phyloP scores from a whole-genome alignment of 2,329 filamentous ascomycete species.

The Neurospora sp. region DNA sequence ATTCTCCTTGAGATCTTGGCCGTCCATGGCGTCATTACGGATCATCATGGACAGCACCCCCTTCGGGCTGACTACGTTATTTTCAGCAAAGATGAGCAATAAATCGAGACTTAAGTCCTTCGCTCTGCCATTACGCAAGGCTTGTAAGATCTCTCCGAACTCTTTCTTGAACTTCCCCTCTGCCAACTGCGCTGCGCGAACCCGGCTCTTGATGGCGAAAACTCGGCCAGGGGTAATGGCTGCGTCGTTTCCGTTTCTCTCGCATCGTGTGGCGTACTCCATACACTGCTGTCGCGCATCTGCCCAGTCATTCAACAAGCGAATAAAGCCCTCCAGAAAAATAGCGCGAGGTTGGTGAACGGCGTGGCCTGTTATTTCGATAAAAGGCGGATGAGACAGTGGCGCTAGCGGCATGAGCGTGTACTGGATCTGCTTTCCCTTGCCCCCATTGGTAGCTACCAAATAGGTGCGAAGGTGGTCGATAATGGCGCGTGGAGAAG shows the following conservation, averaged over 20 bases:
- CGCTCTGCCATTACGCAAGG: neutral
- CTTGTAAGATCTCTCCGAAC: neutral
- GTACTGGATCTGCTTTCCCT: neutral
- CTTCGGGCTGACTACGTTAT: neutral
- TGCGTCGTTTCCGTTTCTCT: neutral
- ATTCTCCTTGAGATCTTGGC: too few species aligned
- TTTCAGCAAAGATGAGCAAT: neutral
- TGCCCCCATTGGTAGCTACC: neutral
- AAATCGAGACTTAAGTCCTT: accelerated
- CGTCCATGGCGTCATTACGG: too few species aligned
- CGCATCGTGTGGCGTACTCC: neutral
- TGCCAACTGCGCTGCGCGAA: neutral
- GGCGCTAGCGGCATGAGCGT: neutral
- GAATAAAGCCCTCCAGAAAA: neutral
- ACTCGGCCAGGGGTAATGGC: neutral
- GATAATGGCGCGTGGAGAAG: neutral
- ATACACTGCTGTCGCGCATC: neutral
- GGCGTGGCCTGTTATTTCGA: neutral
- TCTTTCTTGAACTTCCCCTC: neutral
- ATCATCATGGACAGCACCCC: neutral
- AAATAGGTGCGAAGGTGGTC: neutral
- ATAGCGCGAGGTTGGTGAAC: neutral
- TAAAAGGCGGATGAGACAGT: neutral
- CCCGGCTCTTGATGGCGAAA: neutral
- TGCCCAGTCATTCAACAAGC: neutral